phyloP scores from a whole-genome alignment of 106 monocot genomes.

The Dendrobium huoshanense region DNA sequence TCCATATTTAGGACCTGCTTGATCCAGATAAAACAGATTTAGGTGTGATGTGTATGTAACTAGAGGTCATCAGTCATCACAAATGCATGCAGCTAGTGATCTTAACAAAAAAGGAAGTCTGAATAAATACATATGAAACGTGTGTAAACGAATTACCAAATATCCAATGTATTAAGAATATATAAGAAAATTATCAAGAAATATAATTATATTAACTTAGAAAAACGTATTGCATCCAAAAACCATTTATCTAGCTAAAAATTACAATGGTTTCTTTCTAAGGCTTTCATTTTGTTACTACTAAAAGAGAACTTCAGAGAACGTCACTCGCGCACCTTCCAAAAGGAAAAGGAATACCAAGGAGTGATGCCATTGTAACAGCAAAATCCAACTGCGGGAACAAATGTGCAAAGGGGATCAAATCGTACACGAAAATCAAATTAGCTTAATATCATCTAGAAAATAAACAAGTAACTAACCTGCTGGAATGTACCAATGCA shows the following conservation, averaged over 20 bases:
- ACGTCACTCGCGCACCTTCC: constrained; percentile 62
- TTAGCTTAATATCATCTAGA: neutral
- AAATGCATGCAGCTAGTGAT: neutral
- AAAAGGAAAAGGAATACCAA: constrained; percentile 95
- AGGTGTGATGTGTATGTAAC: too few species aligned
- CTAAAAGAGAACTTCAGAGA: neutral
- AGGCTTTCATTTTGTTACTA: neutral
- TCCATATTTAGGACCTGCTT: too few species aligned
- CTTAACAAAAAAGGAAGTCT: neutral
- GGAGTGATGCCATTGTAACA: constrained; percentile 76
- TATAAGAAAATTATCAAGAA: neutral
- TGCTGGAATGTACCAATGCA: constrained; percentile 78
- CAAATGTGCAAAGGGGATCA: constrained; percentile 6
- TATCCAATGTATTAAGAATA: neutral
- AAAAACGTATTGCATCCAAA: neutral
- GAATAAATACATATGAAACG: neutral
- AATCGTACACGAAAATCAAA: constrained; percentile 6
- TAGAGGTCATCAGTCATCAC: too few species aligned
- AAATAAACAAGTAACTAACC: constrained; percentile 28
- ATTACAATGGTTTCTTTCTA: neutral
- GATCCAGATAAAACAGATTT: too few species aligned
- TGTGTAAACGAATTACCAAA: neutral
- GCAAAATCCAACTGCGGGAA: constrained; percentile 88
- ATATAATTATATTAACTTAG: neutral
- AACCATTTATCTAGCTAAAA: neutral